Evolutionary conservation across 352 stramenopile genomes (phyloP), one percentile per base, ranked within the genome.

Genomic region (Phytopythium oedochilum): DNA sequence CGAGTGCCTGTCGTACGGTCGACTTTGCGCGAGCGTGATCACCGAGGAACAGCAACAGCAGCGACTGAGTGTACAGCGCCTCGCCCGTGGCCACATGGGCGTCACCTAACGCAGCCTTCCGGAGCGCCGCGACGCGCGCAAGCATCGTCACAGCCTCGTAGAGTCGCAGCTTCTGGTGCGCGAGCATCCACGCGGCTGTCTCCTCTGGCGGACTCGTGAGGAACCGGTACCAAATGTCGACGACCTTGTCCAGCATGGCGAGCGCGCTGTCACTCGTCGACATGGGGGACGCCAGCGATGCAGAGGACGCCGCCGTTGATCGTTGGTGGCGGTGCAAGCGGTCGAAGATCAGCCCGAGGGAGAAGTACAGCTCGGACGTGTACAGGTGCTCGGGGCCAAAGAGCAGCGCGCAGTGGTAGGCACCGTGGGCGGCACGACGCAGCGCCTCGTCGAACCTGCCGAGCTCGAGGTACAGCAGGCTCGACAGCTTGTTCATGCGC

Each of bases 211-310:
- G 78, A 42, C 83, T 85, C 6, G 78, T 86, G n/a, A 86, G 53
- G 55, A 89, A 89, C 2, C 75, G 71, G 63, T 88, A 88, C 78
- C 76, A 89, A 42, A 89, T 89, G 57, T 91, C 78, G 28, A 91
- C 78, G 12, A 89, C 73, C 35, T 91, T 91, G 60, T 91, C 81
- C 23, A 86, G 75, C 75, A 88, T 77, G 20, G 72, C 72, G 23
- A 91, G 63, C 25, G 81, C 72, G 40, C 71, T 85, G 32, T 90
- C 77, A 5, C 68, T 55, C 12, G 22, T 53, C 0, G 45, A 15
- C 32, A 29, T 11, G 4, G 29, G 45, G 10, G 45, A 25, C 22
- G 45, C 45, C 28, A 40, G 29, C 29, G 45, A 52, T 10, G 45
- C 34, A 1, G 45, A 10, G 15, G 45, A 51, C 15, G 45, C 46